phyloP scores from a whole-genome alignment of 176 grass and related monocot genomes.

The Tuctoria greenei region DNA sequence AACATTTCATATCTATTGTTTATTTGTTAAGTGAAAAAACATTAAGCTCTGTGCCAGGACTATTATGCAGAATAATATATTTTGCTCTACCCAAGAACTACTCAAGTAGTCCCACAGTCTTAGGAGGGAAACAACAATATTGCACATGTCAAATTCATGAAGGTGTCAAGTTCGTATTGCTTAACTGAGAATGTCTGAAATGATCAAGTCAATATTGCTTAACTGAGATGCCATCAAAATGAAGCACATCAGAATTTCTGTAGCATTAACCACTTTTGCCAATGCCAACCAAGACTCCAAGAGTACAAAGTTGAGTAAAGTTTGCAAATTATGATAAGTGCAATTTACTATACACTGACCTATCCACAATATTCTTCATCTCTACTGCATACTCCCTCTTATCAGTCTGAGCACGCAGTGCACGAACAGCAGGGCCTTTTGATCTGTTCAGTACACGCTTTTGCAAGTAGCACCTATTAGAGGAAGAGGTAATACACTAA shows the following conservation, averaged over 20 bases:
- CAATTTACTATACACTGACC: slow-evolving; percentile 44
- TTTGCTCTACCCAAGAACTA: neutral
- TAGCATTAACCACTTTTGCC: neutral
- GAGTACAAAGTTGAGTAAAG: neutral
- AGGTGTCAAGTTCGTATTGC: neutral
- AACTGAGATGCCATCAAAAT: neutral
- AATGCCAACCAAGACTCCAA: slow-evolving; percentile 9
- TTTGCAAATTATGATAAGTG: slow-evolving; percentile 10
- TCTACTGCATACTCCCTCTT: slow-evolving; percentile 94
- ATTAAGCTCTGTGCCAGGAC: neutral
- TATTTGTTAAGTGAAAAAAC: neutral
- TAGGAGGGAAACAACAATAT: slow-evolving; percentile 6
- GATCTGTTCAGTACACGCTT: slow-evolving; percentile 94
- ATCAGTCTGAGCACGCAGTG: slow-evolving; percentile 95
- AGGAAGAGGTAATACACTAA: slow-evolving; percentile 22
- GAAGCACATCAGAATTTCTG: slow-evolving; percentile 5
- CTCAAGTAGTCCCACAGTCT: slow-evolving; percentile 1
- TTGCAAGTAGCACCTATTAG: slow-evolving; percentile 82
- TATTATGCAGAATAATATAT: neutral
- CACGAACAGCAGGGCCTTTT: slow-evolving; percentile 93
- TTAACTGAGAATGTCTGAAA: too few relatives aligned
- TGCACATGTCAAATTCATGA: slow-evolving; percentile 18
- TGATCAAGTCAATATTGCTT: too few relatives aligned
- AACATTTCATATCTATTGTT: slow-evolving; percentile 1
- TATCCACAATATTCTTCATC: slow-evolving; percentile 91